These are phyloP conservation scores for Phytophthora citrophthora DNA, from an alignment of 352 stramenopile genomes.

Conservation along the genomic window DNA sequence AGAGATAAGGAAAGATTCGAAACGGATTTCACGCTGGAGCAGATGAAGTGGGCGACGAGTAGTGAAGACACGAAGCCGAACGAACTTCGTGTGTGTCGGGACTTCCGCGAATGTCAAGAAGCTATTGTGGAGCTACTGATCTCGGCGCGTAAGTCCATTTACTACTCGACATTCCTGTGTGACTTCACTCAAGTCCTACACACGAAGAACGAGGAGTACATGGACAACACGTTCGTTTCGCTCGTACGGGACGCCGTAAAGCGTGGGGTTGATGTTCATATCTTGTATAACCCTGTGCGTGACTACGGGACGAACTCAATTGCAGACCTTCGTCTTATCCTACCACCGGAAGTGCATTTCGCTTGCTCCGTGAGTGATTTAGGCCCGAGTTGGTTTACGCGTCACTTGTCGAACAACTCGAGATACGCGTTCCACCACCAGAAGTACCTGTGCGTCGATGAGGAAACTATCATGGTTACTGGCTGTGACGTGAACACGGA, in stretches of 20 bases:
- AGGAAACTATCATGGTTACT: conserved; percentile 70
- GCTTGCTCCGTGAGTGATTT: conserved; percentile 73
- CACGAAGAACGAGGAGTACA: conserved; percentile 30
- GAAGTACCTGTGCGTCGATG: conserved; percentile 81
- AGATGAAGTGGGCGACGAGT: conserved; percentile 63
- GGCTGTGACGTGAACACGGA: conserved; percentile 81
- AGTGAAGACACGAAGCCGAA: conserved; percentile 21
- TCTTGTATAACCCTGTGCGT: conserved; percentile 76
- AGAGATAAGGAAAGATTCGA: conserved; percentile 29
- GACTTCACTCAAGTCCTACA: conserved; percentile 72
- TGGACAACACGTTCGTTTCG: conserved; percentile 63
- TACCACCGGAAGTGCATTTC: conserved; percentile 58
- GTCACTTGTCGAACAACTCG: conserved; percentile 76
- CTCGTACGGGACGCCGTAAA: conserved; percentile 60
- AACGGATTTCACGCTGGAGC: conserved; percentile 62
- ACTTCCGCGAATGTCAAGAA: conserved; percentile 75
- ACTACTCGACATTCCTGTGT: conserved; percentile 86
- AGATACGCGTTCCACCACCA: conserved; percentile 87
- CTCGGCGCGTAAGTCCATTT: conserved; percentile 62
- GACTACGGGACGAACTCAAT: conserved; percentile 79
- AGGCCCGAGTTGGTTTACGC: conserved; percentile 52
- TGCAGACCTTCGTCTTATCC: conserved; percentile 46
- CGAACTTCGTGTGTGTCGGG: conserved; percentile 45
- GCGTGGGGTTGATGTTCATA: conserved; percentile 67
- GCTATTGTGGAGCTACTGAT: conserved; percentile 63